These are phyloP conservation scores for Clonostachys chloroleuca DNA, from an alignment of 2,329 filamentous ascomycete genomes.

Conservation along the genomic window DNA sequence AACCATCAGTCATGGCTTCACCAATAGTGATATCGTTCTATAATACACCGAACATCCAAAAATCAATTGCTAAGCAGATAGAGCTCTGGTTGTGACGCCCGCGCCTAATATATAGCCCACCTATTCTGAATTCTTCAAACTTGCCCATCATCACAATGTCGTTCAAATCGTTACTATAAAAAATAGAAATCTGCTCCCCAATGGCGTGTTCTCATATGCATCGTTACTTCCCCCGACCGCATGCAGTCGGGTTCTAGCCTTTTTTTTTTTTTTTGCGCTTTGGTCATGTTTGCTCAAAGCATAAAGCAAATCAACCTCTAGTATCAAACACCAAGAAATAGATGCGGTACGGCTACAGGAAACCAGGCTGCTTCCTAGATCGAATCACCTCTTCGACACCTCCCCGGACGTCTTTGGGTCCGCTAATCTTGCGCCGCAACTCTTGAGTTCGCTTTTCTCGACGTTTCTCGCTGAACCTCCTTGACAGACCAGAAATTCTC, in stretches of 20 bases:
- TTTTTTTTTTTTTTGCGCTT: background rate
- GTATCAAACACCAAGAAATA: background rate
- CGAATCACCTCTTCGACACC: conserved; percentile 54
- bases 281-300: background rate
- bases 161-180: too few relatives aligned
- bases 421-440: conserved; percentile 56
- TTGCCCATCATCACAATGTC: too few relatives aligned
- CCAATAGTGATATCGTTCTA: too few relatives aligned
- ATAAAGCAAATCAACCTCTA: background rate
- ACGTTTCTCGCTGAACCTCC: conserved; percentile 51
- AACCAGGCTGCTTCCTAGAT: conserved; percentile 18
- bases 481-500: conserved; percentile 47
- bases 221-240: background rate
- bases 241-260: too few relatives aligned
- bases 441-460: conserved; percentile 55
- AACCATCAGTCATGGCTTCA: too few relatives aligned
- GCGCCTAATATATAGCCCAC: too few relatives aligned
- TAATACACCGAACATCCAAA: too few relatives aligned
- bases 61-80: too few relatives aligned
- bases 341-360: background rate
- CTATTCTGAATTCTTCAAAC: too few relatives aligned
- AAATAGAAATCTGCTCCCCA: too few relatives aligned
- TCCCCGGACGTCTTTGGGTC: conserved; percentile 52
- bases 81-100: too few relatives aligned
- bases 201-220: too few relatives aligned